Evolutionary conservation across 2,329 filamentous ascomycete species (phyloP).

Genomic region (Tolypocladium tundrense): DNA sequence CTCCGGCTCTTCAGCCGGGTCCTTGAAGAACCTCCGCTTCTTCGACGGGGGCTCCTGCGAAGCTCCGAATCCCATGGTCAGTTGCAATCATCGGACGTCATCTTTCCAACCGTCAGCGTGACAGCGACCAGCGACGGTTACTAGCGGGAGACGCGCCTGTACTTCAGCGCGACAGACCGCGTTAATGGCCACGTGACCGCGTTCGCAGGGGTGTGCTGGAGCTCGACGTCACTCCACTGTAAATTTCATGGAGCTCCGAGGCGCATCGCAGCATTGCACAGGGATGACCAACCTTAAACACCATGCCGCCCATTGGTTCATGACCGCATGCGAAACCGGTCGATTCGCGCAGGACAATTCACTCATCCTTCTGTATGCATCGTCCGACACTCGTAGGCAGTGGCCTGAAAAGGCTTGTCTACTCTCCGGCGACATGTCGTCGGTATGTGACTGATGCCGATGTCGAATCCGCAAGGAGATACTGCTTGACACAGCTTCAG

Average conservation of each 20-base stretch:
- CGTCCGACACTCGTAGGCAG: slow-evolving; percentile 23
- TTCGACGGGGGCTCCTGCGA: slow-evolving; percentile 35
- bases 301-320: slow-evolving; percentile 9
- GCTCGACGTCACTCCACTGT: slow-evolving; percentile 15
- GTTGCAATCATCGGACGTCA: slow-evolving; percentile 1
- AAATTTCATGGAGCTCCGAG: background rate
- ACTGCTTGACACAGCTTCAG: slow-evolving; percentile 44
- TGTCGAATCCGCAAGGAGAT: slow-evolving; percentile 40
- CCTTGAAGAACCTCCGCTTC: slow-evolving; percentile 27
- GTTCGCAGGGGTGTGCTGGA: slow-evolving; percentile 4
- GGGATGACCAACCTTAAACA: slow-evolving; percentile 4
- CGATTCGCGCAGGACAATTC: background rate
- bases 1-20: slow-evolving; percentile 19
- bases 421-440: slow-evolving; percentile 19
- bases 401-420: slow-evolving; percentile 26
- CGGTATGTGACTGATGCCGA: slow-evolving; percentile 40
- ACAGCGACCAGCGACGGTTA: background rate
- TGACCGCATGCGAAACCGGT: background rate
- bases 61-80: slow-evolving; percentile 27
- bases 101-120: background rate
- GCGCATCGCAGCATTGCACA: slow-evolving; percentile 1
- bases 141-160: slow-evolving; percentile 26
- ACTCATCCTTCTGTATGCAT: slow-evolving; percentile 23
- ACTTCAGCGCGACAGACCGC: slow-evolving; percentile 19
- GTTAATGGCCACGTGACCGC: slow-evolving; percentile 31